These are phyloP conservation scores for Capronia epimyces DNA, from an alignment of 2,329 filamentous ascomycete species.

Conservation along the genomic window DNA sequence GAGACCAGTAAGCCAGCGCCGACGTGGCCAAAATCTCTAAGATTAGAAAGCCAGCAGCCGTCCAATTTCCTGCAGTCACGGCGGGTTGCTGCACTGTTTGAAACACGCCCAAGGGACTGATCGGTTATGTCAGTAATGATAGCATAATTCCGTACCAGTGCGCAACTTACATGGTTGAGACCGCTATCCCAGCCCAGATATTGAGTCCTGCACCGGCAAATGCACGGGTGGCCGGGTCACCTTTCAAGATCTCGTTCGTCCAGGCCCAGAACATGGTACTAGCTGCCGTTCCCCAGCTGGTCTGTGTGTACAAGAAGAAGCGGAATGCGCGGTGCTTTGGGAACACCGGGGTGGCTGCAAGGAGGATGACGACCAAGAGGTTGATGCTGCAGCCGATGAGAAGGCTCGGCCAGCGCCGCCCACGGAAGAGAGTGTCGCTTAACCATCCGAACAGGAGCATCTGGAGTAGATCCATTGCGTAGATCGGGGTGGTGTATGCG, in stretches of 20 bases:
- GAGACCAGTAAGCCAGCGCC: too few relatives aligned
- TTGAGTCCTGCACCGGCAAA: background rate
- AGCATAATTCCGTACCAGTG: too few relatives aligned
- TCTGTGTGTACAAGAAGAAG: background rate
- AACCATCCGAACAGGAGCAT: background rate
- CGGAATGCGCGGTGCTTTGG: background rate
- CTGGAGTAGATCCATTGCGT: background rate
- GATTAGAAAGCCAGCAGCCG: background rate
- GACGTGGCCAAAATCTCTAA: too few relatives aligned
- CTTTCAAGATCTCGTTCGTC: background rate
- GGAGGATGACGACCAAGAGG: background rate
- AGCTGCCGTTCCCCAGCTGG: background rate
- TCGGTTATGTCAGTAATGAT: too few relatives aligned
- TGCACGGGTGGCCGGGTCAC: constrained; percentile 1
- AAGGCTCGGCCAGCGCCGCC: constrained; percentile 1
- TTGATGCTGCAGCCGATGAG: background rate
- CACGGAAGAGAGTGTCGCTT: background rate
- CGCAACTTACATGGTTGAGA: background rate
- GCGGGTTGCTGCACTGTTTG: background rate
- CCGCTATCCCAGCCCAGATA: background rate
- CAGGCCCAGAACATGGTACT: constrained; percentile 5
- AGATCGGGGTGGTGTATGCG: constrained; percentile 1
- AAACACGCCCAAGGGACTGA: background rate
- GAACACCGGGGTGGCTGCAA: background rate
- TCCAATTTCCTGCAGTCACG: background rate